phyloP scores from a whole-genome alignment of 352 stramenopile genomes.

The Pythium rishiriense region DNA sequence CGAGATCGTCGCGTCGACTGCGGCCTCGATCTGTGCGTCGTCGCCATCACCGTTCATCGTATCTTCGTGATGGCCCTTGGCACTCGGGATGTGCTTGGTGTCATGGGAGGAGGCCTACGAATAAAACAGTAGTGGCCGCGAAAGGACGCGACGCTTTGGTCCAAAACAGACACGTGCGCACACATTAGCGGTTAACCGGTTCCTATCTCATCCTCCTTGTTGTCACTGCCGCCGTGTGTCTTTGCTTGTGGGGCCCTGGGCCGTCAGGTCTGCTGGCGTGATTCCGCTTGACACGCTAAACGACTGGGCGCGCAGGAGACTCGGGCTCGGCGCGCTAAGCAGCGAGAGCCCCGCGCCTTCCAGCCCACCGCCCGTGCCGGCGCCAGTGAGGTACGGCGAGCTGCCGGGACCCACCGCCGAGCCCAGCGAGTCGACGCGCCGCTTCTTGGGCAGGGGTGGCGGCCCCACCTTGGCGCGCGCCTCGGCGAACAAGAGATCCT shows the following conservation, averaged over 20 bases:
- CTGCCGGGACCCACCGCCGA: background rate
- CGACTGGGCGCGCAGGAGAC: slow-evolving; percentile 20
- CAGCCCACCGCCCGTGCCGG: background rate
- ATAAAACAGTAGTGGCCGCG: background rate
- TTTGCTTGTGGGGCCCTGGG: background rate
- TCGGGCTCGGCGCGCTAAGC: slow-evolving; percentile 14
- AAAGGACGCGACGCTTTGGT: slow-evolving; percentile 22
- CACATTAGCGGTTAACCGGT: slow-evolving; percentile 8
- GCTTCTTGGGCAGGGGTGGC: slow-evolving; percentile 25
- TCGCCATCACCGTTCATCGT: slow-evolving; percentile 41
- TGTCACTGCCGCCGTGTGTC: slow-evolving; percentile 1
- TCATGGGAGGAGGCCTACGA: background rate
- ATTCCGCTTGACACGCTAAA: slow-evolving; percentile 5
- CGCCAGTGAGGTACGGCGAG: slow-evolving; percentile 11
- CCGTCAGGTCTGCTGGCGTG: background rate
- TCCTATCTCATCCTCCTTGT: slow-evolving; percentile 1
- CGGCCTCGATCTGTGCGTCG: slow-evolving; percentile 21
- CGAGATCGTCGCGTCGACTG: slow-evolving; percentile 22
- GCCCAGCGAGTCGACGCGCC: slow-evolving; percentile 21
- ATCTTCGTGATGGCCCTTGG: background rate
- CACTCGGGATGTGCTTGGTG: background rate
- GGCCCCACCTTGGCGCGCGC: slow-evolving; percentile 44
- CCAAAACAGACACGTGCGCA: slow-evolving; percentile 2
- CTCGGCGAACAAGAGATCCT: slow-evolving; percentile 71
- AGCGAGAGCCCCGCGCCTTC: slow-evolving; percentile 1